Conservation (phyloP, 2,329 filamentous ascomycete genomes). For the Ophiobolus disseminans region DNA sequence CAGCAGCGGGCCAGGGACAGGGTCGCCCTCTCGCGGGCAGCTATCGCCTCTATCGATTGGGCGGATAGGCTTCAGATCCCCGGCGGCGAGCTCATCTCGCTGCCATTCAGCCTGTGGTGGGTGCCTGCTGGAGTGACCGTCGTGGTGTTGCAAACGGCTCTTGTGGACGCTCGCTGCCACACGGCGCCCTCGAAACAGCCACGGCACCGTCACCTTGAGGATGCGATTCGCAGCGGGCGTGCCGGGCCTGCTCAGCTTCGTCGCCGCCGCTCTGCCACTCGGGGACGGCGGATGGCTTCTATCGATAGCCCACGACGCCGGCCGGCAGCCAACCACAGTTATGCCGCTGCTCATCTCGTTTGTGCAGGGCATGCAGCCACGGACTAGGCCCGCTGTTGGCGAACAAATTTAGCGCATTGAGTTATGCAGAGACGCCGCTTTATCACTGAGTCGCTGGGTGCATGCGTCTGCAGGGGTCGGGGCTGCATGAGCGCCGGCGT, state of each 20-base stretch:
- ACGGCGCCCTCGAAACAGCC: too few relatives aligned
- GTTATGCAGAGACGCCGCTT: conserved; percentile 48
- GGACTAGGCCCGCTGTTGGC: conserved; percentile 39
- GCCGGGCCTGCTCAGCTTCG: conserved; percentile 18
- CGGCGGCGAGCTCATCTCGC: conserved; percentile 24
- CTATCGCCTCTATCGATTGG: conserved; percentile 50
- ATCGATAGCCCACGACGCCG: conserved; percentile 28
- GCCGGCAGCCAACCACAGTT: conserved; percentile 20
- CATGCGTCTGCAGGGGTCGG: conserved; percentile 45
- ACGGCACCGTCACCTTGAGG: conserved; percentile 6
- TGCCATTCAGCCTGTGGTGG: too few relatives aligned
- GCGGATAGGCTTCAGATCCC: conserved; percentile 42
- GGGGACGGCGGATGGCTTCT: conserved; percentile 29
- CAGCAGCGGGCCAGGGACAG: conserved; percentile 38
- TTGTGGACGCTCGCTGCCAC: too few relatives aligned
- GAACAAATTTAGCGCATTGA: conserved; percentile 43
- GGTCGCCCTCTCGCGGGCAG: conserved; percentile 37
- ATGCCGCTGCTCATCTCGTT: conserved; percentile 44
- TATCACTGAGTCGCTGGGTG: conserved; percentile 42
- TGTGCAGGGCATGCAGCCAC: conserved; percentile 40
- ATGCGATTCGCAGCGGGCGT: conserved; percentile 11
- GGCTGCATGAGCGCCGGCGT: conserved; percentile 39
- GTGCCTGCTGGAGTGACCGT: too few relatives aligned
- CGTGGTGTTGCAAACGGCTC: conserved; percentile 18
- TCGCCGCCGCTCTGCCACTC: conserved; percentile 22